Evolutionary conservation across 1,284 basidiomycete genomes (phyloP).

Genomic region (Cutaneotrichosporon dermatis): DNA sequence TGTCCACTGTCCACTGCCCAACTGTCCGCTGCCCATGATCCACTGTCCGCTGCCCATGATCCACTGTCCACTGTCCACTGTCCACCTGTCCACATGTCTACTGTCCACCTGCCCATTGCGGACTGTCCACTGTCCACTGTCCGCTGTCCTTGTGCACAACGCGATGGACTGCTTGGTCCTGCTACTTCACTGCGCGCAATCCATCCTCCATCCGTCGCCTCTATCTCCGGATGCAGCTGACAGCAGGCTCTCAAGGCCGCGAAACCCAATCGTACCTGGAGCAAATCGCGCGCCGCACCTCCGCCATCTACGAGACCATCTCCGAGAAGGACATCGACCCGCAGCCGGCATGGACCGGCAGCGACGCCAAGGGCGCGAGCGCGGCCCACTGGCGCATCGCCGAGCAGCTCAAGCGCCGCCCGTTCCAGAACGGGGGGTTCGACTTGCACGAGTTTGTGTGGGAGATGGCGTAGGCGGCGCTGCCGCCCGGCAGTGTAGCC

Average conservation of each 20-base stretch:
- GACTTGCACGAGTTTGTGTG: conserved; percentile 20
- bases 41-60: no score
- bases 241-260: conserved; percentile 27
- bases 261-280: conserved; percentile 31
- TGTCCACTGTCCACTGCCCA: no score
- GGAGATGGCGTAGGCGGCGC: conserved; percentile 11
- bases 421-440: conserved; percentile 19
- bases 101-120: no score
- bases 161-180: no score
- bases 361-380: conserved; percentile 11
- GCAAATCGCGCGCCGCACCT: conserved; percentile 26
- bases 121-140: no score
- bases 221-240: not conserved
- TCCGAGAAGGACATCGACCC: conserved; percentile 29
- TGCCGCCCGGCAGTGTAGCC: not conserved
- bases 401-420: conserved; percentile 20
- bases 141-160: no score
- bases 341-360: conserved; percentile 31
- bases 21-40: no score
- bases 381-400: conserved; percentile 18
- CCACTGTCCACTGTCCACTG: no score
- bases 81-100: no score
- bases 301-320: conserved; percentile 30
- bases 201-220: no score
- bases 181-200: no score